phyloP scores from a whole-genome alignment of 495 filamentous ascomycete genomes.

The Xylaria acuta region DNA sequence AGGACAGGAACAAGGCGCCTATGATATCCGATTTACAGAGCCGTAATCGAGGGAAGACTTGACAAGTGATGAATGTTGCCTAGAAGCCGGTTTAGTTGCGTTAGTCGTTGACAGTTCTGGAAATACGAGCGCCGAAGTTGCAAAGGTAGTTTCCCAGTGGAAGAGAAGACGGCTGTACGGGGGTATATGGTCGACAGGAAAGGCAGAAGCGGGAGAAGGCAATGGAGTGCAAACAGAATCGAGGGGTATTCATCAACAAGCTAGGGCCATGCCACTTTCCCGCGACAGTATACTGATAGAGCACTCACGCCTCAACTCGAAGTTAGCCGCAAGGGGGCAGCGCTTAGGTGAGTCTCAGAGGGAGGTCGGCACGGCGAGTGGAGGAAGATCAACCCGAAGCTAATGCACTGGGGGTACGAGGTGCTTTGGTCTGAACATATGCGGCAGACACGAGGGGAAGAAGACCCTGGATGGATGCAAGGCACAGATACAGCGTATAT shows the following conservation, averaged over 20 bases:
- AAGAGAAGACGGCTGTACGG: neutral
- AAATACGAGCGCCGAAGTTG: neutral
- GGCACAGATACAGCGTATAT: neutral
- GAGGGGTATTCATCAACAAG: neutral
- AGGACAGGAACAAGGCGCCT: neutral
- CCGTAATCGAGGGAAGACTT: neutral
- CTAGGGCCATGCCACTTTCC: constrained; percentile 14
- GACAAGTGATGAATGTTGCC: constrained; percentile 11
- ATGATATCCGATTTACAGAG: neutral
- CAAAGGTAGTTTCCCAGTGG: neutral
- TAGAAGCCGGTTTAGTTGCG: constrained; percentile 19
- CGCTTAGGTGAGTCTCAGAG: neutral
- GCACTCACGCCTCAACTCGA: neutral
- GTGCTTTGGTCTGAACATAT: neutral
- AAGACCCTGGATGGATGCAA: neutral
- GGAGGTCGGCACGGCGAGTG: neutral
- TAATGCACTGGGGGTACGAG: neutral
- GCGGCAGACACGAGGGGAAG: neutral
- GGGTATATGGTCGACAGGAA: neutral
- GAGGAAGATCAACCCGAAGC: neutral
- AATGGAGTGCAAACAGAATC: neutral
- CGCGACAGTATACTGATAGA: neutral
- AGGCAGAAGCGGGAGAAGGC: neutral
- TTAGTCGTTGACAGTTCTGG: neutral
- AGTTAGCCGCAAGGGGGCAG: neutral